These are phyloP conservation scores for Chenopodium suecicum DNA, from an alignment of 148 eudicot genomes.

Conservation along the genomic window DNA sequence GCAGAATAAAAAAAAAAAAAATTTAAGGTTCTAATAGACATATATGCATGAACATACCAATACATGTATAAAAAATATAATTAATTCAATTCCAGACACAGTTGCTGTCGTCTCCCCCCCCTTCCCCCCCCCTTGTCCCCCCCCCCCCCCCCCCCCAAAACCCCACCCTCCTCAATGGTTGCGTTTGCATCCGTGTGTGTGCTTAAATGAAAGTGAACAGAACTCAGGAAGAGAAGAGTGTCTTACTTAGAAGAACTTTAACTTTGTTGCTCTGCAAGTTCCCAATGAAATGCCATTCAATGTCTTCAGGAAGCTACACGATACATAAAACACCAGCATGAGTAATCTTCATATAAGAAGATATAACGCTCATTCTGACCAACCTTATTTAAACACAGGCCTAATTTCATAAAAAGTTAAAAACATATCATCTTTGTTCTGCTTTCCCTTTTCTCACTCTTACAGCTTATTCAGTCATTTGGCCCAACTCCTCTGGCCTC, in stretches of 20 bases:
- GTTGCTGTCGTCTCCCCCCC: neutral
- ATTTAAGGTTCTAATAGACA: too few species aligned
- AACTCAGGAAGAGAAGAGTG: neutral
- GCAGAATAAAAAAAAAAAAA: neutral
- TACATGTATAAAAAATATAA: neutral
- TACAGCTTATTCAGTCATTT: neutral
- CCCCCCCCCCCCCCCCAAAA: too few species aligned
- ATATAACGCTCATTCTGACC: neutral
- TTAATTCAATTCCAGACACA: neutral
- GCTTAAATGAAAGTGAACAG: neutral
- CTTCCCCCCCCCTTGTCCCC: too few species aligned
- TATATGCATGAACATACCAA: neutral
- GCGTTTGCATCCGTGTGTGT: neutral
- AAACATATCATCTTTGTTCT: neutral
- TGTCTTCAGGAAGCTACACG: constrained; percentile 91
- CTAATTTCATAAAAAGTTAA: too few species aligned
- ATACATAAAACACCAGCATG: constrained; percentile 21
- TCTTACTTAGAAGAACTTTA: constrained; percentile 84
- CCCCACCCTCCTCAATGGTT: neutral
- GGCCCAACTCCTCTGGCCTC: too few species aligned
- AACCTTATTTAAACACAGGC: neutral
- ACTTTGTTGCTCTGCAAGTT: constrained; percentile 98
- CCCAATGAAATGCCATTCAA: constrained; percentile 98
- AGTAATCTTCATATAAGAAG: neutral
- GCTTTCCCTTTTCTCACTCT: neutral